Conservation (phyloP, 805 yeast species). For the Clavispora carvajalis region DNA sequence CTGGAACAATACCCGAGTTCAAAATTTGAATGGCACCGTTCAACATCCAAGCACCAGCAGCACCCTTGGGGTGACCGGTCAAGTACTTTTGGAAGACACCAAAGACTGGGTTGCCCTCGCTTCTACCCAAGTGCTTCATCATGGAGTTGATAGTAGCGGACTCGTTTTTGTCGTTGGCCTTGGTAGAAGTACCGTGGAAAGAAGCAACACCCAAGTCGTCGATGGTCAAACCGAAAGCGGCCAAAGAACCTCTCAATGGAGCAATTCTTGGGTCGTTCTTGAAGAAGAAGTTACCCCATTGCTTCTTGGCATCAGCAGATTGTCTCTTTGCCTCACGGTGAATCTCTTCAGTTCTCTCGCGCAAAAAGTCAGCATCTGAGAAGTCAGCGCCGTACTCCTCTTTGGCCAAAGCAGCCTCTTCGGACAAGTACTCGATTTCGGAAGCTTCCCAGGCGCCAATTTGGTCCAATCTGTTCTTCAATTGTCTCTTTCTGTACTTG, state of each 20-base stretch:
- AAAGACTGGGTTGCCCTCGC: conserved; percentile 94
- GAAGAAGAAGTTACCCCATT: conserved; percentile 96
- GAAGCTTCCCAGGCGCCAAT: conserved; percentile 79
- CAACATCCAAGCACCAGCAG: conserved; percentile 99
- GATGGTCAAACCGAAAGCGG: conserved; percentile 84
- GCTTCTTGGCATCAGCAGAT: conserved; percentile 79
- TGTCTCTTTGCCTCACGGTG: conserved; percentile 80
- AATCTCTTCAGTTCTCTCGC: conserved; percentile 85
- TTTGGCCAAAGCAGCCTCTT: conserved; percentile 58
- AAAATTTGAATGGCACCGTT: conserved; percentile 95
- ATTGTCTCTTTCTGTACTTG: conserved; percentile 90
- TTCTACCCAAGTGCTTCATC: conserved; percentile 93
- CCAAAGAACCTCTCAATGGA: conserved; percentile 95
- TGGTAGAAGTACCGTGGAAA: conserved; percentile 98
- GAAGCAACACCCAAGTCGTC: conserved; percentile 97
- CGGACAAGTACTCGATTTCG: conserved; percentile 66
- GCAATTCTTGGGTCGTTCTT: conserved; percentile 89
- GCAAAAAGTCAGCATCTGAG: conserved; percentile 46
- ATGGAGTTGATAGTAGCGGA: conserved; percentile 83
- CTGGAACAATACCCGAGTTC: conserved; percentile 92
- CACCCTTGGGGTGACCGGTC: conserved; percentile 99
- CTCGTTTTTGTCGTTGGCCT: conserved; percentile 98
- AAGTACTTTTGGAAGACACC: conserved; percentile 99
- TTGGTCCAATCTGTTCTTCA: conserved; percentile 71
- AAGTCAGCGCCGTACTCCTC: conserved; percentile 48